A percentile compares a stretch with the other conserved stretches of the same genome.
phyloP scores from a whole-genome alignment of 768 basidiomycete species.

The Tephrocybe rancida region DNA sequence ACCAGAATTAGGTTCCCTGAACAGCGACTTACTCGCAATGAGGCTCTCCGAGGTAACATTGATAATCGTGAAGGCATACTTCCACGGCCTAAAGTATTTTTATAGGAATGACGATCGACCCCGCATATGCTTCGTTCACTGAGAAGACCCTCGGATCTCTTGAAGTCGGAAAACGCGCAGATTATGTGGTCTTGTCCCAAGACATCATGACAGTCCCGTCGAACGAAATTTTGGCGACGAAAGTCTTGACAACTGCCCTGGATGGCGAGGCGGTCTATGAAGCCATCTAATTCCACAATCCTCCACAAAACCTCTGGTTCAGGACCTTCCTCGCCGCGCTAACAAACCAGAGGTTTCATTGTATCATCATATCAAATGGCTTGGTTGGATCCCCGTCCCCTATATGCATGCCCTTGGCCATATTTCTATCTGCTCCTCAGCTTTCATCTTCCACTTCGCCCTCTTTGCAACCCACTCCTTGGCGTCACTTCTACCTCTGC shows the following conservation, averaged over 20 bases:
- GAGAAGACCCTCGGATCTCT: constrained; percentile 78
- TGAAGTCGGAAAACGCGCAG: constrained; percentile 76
- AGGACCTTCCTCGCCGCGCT: neutral
- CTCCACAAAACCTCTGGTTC: neutral
- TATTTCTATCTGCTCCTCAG: too few relatives aligned
- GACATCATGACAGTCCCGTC: constrained; percentile 75
- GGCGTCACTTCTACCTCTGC: neutral
- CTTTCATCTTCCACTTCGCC: too few relatives aligned
- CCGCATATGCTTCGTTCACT: constrained; percentile 86
- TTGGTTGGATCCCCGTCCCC: neutral
- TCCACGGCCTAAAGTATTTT: neutral
- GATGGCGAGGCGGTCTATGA: constrained; percentile 63
- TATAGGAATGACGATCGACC: constrained; percentile 83
- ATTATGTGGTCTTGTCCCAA: constrained; percentile 81
- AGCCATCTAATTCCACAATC: constrained; percentile 19
- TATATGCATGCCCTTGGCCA: too few relatives aligned
- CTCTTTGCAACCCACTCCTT: too few relatives aligned
- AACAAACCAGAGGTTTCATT: neutral
- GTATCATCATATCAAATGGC: neutral
- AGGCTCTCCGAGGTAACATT: constrained; percentile 69
- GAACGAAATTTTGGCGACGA: constrained; percentile 63
- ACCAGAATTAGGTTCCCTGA: constrained; percentile 72
- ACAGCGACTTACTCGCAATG: constrained; percentile 71
- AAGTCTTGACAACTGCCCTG: constrained; percentile 75
- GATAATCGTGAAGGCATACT: neutral